Evolutionary conservation across 2,329 filamentous ascomycete species (phyloP).

Genomic region (Sporothrix phasma): DNA sequence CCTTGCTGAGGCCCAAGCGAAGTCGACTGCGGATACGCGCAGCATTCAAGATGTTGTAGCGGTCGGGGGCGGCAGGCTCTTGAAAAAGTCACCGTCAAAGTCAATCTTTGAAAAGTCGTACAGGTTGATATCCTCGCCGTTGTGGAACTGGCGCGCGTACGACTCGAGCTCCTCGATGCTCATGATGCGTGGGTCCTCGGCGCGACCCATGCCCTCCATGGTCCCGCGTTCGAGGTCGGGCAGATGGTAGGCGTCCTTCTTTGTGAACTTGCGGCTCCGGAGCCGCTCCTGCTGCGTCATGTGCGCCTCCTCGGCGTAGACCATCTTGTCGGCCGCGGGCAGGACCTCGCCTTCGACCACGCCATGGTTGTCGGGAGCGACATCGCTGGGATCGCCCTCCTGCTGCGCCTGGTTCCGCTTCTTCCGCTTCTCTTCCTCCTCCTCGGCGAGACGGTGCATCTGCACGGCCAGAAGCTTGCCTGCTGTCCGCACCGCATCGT

Average conservation of each 20-base stretch:
- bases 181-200: slow-evolving; percentile 94
- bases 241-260: slow-evolving; percentile 90
- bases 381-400: slow-evolving; percentile 26
- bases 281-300: slow-evolving; percentile 69
- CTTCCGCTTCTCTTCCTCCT: slow-evolving; percentile 61
- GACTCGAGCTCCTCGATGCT: slow-evolving; percentile 86
- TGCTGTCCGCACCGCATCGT: slow-evolving; percentile 87
- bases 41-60: slow-evolving; percentile 96
- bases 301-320: slow-evolving; percentile 84
- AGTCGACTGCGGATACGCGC: slow-evolving; percentile 78
- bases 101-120: slow-evolving; percentile 99
- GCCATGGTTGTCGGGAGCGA: slow-evolving; percentile 34
- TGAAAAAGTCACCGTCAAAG: slow-evolving; percentile 92
- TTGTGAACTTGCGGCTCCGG: slow-evolving; percentile 69
- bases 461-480: slow-evolving; percentile 86
- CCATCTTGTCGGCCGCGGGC: slow-evolving; percentile 57
- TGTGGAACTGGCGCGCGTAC: slow-evolving; percentile 85
- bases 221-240: slow-evolving; percentile 69
- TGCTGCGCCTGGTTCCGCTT: slow-evolving; percentile 27
- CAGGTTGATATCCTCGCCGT: slow-evolving; percentile 78
- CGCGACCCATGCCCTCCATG: slow-evolving; percentile 75
- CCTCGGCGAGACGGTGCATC: slow-evolving; percentile 83
- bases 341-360: slow-evolving; percentile 53
- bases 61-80: slow-evolving; percentile 81
- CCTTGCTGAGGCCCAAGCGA: slow-evolving; percentile 92